These are phyloP conservation scores for Termitomyces heimii DNA, from an alignment of 768 basidiomycete species.

Conservation along the genomic window DNA sequence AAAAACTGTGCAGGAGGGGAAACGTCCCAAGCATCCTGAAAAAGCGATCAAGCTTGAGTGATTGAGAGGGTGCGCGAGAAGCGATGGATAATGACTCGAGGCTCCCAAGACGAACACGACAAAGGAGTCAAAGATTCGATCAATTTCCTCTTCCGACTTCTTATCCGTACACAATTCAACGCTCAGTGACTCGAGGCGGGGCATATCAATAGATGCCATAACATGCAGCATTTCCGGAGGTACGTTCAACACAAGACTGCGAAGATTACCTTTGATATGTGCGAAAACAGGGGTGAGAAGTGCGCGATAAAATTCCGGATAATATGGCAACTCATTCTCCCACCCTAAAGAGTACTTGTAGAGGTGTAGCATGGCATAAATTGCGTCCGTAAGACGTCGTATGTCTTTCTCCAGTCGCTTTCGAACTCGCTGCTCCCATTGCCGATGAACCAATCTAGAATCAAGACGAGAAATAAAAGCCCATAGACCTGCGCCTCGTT, in stretches of 20 bases:
- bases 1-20: slow-evolving; percentile 30
- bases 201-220: slow-evolving; percentile 27
- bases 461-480: slow-evolving; percentile 21
- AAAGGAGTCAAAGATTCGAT: slow-evolving; percentile 31
- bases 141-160: slow-evolving; percentile 22
- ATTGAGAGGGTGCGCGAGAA: slow-evolving; percentile 28
- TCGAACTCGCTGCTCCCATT: slow-evolving; percentile 24
- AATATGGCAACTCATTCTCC: slow-evolving; percentile 27
- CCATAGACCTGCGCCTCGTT: slow-evolving; percentile 22
- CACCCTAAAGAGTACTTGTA: slow-evolving; percentile 34
- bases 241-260: slow-evolving; percentile 30
- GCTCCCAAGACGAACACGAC: slow-evolving; percentile 36
- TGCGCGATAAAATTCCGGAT: slow-evolving; percentile 29
- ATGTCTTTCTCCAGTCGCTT: slow-evolving; percentile 33
- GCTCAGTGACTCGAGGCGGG: slow-evolving; percentile 27
- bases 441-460: slow-evolving; percentile 23
- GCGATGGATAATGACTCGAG: slow-evolving; percentile 30
- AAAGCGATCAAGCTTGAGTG: slow-evolving; percentile 34
- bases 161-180: slow-evolving; percentile 29
- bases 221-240: slow-evolving; percentile 30
- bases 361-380: slow-evolving; percentile 26
- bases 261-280: slow-evolving; percentile 24
- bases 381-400: slow-evolving; percentile 23
- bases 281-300: slow-evolving; percentile 31
- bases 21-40: slow-evolving; percentile 31